These are phyloP conservation scores for maize (Zea mays) DNA, from an alignment of 176 grass and related monocot species.

Conservation along the genomic window DNA sequence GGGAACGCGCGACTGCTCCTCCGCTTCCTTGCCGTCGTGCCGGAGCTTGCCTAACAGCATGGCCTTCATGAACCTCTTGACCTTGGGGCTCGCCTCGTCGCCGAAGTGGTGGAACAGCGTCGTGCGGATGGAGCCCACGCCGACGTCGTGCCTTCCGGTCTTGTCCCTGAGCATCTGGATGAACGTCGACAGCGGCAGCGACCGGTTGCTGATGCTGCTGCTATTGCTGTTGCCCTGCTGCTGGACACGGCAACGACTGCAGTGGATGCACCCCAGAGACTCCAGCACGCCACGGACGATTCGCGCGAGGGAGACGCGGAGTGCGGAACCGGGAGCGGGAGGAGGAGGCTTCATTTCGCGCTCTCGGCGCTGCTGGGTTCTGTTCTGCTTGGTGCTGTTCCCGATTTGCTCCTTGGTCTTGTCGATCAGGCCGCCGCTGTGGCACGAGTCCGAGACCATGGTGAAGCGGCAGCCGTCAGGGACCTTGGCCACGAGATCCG, in stretches of 20 bases:
- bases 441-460: conserved; percentile 81
- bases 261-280: conserved; percentile 43
- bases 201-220: conserved; percentile 41
- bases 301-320: conserved; percentile 40
- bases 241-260: conserved; percentile 25
- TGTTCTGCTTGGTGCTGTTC: conserved; percentile 51
- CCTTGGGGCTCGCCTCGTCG: conserved; percentile 78
- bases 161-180: conserved; percentile 72
- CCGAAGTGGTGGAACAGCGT: conserved; percentile 80
- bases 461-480: conserved; percentile 59
- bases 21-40: conserved; percentile 8
- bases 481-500: conserved; percentile 56
- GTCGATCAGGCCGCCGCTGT: conserved; percentile 85
- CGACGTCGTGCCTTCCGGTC: conserved; percentile 73
- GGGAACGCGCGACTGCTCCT: background rate
- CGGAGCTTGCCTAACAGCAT: conserved; percentile 60
- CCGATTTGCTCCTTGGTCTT: conserved; percentile 92
- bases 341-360: conserved; percentile 22
- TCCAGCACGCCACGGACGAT: conserved; percentile 42
- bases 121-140: conserved; percentile 73
- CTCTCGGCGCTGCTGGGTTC: conserved; percentile 21
- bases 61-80: conserved; percentile 89
- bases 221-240: background rate
- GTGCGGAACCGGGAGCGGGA: conserved; percentile 1
- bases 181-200: conserved; percentile 70